phyloP scores from a whole-genome alignment of 352 stramenopile genomes.

The Globisporangium paroecandrum region DNA sequence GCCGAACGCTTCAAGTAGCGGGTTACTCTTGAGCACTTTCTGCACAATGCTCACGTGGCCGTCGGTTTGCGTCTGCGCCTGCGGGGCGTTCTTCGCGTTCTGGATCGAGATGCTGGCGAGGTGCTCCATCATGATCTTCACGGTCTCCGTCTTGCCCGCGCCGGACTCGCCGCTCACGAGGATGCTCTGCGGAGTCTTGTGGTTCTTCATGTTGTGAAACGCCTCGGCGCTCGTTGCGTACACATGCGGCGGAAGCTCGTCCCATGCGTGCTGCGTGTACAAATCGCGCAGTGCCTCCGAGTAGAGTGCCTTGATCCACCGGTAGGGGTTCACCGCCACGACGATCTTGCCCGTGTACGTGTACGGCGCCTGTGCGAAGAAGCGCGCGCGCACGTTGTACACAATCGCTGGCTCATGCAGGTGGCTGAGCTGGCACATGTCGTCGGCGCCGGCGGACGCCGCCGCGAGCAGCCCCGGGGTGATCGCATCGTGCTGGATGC shows the following conservation, averaged over 20 bases:
- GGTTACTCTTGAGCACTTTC: slow-evolving; percentile 90
- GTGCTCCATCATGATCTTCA: slow-evolving; percentile 97
- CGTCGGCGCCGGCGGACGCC: slow-evolving; percentile 48
- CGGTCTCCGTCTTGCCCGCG: slow-evolving; percentile 92
- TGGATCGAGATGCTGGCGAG: slow-evolving; percentile 83
- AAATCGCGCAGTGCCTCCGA: slow-evolving; percentile 62
- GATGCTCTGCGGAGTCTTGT: slow-evolving; percentile 75
- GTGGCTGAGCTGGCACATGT: slow-evolving; percentile 85
- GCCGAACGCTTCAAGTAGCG: slow-evolving; percentile 87
- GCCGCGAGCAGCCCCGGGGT: slow-evolving; percentile 26
- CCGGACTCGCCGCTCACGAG: slow-evolving; percentile 85
- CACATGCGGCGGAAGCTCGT: slow-evolving; percentile 84
- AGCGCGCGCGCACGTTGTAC: slow-evolving; percentile 88
- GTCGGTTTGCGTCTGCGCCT: slow-evolving; percentile 78
- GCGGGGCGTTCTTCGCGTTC: slow-evolving; percentile 34
- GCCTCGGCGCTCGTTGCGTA: slow-evolving; percentile 87
- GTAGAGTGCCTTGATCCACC: slow-evolving; percentile 87
- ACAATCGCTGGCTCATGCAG: slow-evolving; percentile 91
- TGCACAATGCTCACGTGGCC: slow-evolving; percentile 71
- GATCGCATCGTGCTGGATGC: slow-evolving; percentile 19
- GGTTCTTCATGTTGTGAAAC: slow-evolving; percentile 79
- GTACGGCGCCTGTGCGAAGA: slow-evolving; percentile 89
- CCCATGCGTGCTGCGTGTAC: slow-evolving; percentile 65
- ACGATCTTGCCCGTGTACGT: slow-evolving; percentile 97
- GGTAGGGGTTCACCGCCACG: slow-evolving; percentile 96